Percentiles rank a stretch among this genome's conserved stretches.
Conservation (phyloP, 2,329 filamentous ascomycete genomes). For the Coniochaeta sp. region DNA sequence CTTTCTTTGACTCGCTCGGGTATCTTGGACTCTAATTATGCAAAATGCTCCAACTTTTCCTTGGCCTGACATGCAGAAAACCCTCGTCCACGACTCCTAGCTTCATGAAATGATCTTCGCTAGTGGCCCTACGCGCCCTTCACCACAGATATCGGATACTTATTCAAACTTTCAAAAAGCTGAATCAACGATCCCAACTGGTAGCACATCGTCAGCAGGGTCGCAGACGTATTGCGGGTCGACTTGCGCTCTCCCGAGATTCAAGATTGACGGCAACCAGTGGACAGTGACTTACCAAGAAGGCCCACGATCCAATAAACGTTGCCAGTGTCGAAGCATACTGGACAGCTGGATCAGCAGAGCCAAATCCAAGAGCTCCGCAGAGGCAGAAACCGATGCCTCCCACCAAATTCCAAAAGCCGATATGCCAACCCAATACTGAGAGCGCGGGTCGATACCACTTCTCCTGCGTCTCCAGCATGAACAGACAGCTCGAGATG, state of each 20-base stretch:
- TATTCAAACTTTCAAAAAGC: constrained; percentile 24
- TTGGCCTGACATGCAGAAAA: neutral
- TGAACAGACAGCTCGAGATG: constrained; percentile 49
- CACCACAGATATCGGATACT: constrained; percentile 16
- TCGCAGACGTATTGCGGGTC: neutral
- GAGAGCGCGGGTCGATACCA: constrained; percentile 53
- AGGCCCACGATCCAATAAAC: constrained; percentile 42
- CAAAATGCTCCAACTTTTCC: neutral
- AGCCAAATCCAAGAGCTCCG: constrained; percentile 46
- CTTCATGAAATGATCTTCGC: neutral
- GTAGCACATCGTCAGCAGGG: neutral
- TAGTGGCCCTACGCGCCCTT: neutral
- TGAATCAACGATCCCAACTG: constrained; percentile 22
- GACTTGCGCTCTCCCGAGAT: neutral
- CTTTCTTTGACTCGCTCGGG: neutral
- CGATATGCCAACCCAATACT: constrained; percentile 60
- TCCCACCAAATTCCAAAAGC: constrained; percentile 57
- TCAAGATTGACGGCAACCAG: neutral
- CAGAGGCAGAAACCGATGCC: constrained; percentile 56
- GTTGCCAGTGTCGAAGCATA: constrained; percentile 42
- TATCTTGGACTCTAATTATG: neutral
- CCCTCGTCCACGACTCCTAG: neutral
- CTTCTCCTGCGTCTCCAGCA: constrained; percentile 56
- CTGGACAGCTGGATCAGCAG: constrained; percentile 28
- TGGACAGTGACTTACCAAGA: constrained; percentile 24